These are phyloP conservation scores for Hortiboletus campestris DNA, from an alignment of 768 basidiomycete species.

Conservation along the genomic window DNA sequence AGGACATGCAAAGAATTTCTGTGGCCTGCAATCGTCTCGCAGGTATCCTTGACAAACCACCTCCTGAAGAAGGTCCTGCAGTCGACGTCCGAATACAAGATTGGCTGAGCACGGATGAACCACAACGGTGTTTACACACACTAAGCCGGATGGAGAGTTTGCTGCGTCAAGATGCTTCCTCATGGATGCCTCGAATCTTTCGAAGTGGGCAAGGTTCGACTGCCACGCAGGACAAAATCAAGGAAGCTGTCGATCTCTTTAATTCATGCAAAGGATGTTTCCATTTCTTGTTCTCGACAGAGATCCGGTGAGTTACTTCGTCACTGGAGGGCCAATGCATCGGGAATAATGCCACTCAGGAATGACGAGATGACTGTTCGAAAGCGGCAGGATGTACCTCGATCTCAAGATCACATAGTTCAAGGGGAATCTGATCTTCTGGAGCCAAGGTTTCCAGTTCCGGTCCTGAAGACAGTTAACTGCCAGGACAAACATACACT, in stretches of 20 bases:
- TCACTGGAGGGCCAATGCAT: background rate
- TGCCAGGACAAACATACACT: background rate
- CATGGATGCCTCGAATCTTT: background rate
- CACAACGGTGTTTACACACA: background rate
- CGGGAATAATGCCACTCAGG: background rate
- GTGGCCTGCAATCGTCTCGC: conserved; percentile 3
- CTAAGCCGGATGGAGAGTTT: background rate
- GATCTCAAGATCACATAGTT: background rate
- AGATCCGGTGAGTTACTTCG: background rate
- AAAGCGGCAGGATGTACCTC: background rate
- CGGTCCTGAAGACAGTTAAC: no score
- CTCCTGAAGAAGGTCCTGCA: background rate
- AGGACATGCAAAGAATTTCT: conserved; percentile 2
- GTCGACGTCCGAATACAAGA: conserved; percentile 5
- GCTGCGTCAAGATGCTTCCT: background rate
- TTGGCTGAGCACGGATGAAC: conserved; percentile 1
- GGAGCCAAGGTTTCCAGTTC: no score
- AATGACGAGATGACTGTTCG: background rate
- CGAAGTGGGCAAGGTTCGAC: background rate
- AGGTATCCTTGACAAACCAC: background rate
- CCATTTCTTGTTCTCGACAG: conserved; percentile 1
- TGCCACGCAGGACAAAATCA: background rate
- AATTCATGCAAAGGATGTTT: background rate
- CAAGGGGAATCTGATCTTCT: background rate
- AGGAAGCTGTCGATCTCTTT: background rate